These are phyloP conservation scores for Tricholoma flavovirens DNA, from an alignment of 768 basidiomycete species.

Conservation along the genomic window DNA sequence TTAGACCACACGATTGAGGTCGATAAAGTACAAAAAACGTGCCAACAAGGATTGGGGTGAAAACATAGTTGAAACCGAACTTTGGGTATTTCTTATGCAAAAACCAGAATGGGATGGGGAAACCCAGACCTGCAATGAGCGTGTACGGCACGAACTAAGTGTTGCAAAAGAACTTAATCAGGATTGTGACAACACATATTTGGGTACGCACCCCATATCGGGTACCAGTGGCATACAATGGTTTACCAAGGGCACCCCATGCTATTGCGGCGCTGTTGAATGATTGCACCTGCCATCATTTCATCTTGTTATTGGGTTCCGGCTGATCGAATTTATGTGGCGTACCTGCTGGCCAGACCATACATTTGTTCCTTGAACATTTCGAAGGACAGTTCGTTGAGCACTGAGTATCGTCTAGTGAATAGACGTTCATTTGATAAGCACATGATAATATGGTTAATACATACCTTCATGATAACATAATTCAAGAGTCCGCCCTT, in stretches of 20 bases:
- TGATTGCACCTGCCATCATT: slow-evolving; percentile 26
- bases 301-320: neutral
- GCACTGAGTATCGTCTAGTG: slow-evolving; percentile 20
- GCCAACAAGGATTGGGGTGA: slow-evolving; percentile 31
- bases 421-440: neutral
- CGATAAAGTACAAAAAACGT: slow-evolving; percentile 24
- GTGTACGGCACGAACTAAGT: slow-evolving; percentile 38
- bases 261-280: slow-evolving; percentile 50
- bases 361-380: slow-evolving; percentile 45
- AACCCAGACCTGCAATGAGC: slow-evolving; percentile 40
- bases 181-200: slow-evolving; percentile 1
- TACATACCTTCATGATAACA: slow-evolving; percentile 45
- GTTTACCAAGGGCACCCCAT: slow-evolving; percentile 50
- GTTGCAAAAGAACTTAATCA: slow-evolving; percentile 6
- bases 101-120: slow-evolving; percentile 49
- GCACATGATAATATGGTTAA: slow-evolving; percentile 15
- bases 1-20: slow-evolving; percentile 1
- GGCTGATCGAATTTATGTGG: neutral
- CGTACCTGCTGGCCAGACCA: slow-evolving; percentile 49
- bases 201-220: slow-evolving; percentile 34
- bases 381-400: slow-evolving; percentile 35
- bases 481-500: slow-evolving; percentile 46
- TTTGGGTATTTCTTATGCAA: slow-evolving; percentile 42
- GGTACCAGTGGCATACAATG: slow-evolving; percentile 37
- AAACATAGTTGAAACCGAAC: slow-evolving; percentile 39